Conservation (phyloP, 768 basidiomycete species). For the Phylloporus rhodoxanthus region DNA sequence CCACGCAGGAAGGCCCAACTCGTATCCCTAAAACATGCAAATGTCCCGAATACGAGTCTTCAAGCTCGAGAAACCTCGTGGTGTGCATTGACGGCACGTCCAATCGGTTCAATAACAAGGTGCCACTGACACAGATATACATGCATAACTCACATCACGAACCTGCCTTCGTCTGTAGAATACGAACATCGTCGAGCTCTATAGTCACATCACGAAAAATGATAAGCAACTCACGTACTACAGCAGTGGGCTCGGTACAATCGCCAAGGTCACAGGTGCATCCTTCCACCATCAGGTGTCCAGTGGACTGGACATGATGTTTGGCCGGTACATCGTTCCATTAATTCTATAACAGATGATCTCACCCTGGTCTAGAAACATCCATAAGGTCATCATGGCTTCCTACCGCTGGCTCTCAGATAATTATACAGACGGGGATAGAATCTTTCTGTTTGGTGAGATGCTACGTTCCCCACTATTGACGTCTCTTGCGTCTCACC, state of each 20-base stretch:
- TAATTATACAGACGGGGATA: constrained; percentile 34
- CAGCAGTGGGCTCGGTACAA: constrained; percentile 37
- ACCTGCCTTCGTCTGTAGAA: constrained; percentile 24
- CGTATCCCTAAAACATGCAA: background rate
- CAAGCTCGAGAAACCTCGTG: constrained; percentile 15
- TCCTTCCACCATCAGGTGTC: constrained; percentile 19
- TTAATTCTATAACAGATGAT: background rate
- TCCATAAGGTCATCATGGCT: constrained; percentile 30
- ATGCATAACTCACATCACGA: background rate
- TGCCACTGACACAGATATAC: constrained; percentile 7
- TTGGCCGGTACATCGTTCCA: constrained; percentile 31
- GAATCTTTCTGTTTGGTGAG: constrained; percentile 38
- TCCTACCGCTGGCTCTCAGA: constrained; percentile 41
- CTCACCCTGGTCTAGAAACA: constrained; percentile 25
- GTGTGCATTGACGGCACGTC: constrained; percentile 40
- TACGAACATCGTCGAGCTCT: constrained; percentile 39
- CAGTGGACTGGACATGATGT: constrained; percentile 30
- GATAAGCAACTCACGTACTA: constrained; percentile 36
- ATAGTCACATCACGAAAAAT: constrained; percentile 32
- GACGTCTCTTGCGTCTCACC: background rate
- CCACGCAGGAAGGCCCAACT: constrained; percentile 1
- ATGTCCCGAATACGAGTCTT: constrained; percentile 1
- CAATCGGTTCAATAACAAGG: constrained; percentile 34
- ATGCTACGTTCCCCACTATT: background rate
- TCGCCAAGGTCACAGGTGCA: constrained; percentile 20